Base-by-base conservation (phyloP, 805 yeast genomes). In the Candida nonsorbophila region DNA sequence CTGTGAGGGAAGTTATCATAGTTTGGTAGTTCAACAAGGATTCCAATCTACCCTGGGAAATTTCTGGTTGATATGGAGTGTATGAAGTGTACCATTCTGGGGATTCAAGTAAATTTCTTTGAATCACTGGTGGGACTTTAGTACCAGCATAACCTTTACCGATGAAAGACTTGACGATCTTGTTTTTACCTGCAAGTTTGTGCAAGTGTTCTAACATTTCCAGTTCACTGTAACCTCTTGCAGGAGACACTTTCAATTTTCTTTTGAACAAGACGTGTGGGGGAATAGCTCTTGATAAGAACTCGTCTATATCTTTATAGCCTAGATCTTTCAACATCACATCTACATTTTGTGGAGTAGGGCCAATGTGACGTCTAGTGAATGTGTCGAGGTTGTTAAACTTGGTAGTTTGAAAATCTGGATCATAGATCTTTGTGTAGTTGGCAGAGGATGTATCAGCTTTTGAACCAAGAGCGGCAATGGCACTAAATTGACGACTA, bases 71-170 rank as follows among this genome's bases (percentile, higher is more conserved):
- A 57, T 92, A 92, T 20, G 98, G 98, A 14, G 98, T 92, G 55
- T 92, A 92, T 1, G 97, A 86, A 13, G 98, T 92, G 67, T 92
- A 92, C 98, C 98, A 92, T 52, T 87, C 95, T 5, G 98, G 98
- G 37, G 81, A 77, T 58, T 92, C 98, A 33, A 92, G 64, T 34
- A 92, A 58, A 49, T 92, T 92, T 53, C 98, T 77, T 64, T 85
- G 94, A 44, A 92, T 84, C 20, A 90, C 96, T 2, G 94, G 82
- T 0, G 98, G 98, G 25, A 85, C 65, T 29, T 74, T 67, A 1
- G 97, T 90, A 35, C 94, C 94, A 44, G 85, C 83, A 58, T 90
- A 92, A 22, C 98, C 98, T 53, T 84, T 84, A 38, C 98, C 98
- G 35, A 92, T 90, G 44, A 79, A 80, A 22, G 88, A 75, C 56